Conservation (phyloP, 1,139 yeast genomes). For the Debaryomycetaceae sp. region DNA sequence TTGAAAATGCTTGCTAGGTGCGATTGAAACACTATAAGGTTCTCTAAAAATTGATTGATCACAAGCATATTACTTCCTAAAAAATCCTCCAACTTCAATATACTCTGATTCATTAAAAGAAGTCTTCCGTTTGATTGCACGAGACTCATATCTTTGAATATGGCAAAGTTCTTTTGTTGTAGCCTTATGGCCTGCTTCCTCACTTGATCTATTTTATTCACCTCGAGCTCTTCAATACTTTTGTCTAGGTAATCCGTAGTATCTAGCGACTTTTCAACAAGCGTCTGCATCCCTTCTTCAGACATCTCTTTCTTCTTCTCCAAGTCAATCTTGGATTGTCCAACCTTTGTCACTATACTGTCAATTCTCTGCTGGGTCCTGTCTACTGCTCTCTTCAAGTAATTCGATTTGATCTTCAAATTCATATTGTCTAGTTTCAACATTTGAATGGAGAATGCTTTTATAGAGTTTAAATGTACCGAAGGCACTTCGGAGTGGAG, state of each 20-base stretch:
- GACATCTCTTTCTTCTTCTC: slow-evolving; percentile 7
- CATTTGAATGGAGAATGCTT: slow-evolving; percentile 40
- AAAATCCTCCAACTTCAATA: slow-evolving; percentile 27
- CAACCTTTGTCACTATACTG: slow-evolving; percentile 10
- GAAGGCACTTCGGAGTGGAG: slow-evolving; percentile 15
- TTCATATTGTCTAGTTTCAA: slow-evolving; percentile 34
- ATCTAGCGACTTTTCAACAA: slow-evolving; percentile 7
- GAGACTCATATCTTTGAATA: slow-evolving; percentile 25
- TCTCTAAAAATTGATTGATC: slow-evolving; percentile 40
- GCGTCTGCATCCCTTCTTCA: slow-evolving; percentile 8
- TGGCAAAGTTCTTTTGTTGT: slow-evolving; percentile 22
- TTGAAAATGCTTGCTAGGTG: slow-evolving; percentile 25
- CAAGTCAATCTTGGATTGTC: slow-evolving; percentile 6
- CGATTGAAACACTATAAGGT: slow-evolving; percentile 32
- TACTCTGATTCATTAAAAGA: slow-evolving; percentile 25
- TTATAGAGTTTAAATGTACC: slow-evolving; percentile 26
- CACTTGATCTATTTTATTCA: slow-evolving; percentile 24
- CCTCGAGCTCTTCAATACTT: slow-evolving; percentile 15
- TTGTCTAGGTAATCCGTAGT: slow-evolving; percentile 6
- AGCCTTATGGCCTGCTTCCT: slow-evolving; percentile 25
- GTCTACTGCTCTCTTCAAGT: slow-evolving; percentile 17
- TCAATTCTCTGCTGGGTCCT: slow-evolving; percentile 15
- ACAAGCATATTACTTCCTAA: slow-evolving; percentile 25
- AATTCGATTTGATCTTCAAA: slow-evolving; percentile 20
- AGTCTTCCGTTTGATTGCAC: slow-evolving; percentile 11